Conservation (phyloP, 176 grass and related monocot species). For the Metroxylon sagu region DNA sequence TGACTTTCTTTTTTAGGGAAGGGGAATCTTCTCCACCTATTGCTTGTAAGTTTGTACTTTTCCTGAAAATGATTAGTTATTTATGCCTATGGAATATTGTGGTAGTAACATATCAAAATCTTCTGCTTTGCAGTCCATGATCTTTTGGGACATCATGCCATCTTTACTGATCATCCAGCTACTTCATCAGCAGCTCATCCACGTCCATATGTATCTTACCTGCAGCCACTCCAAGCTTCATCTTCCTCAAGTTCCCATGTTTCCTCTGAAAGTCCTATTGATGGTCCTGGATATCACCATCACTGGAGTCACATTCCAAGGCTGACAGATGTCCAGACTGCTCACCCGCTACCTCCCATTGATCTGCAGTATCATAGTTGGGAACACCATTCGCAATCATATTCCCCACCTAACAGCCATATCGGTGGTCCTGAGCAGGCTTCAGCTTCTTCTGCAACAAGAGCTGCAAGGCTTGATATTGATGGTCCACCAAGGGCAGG, state of each 20-base stretch:
- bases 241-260: constrained; percentile 51
- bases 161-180: constrained; percentile 41
- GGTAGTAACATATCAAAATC: background rate
- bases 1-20: constrained; percentile 38
- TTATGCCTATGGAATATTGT: background rate
- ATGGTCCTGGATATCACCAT: constrained; percentile 48
- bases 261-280: constrained; percentile 36
- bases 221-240: constrained; percentile 42
- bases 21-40: constrained; percentile 61
- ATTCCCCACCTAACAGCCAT: constrained; percentile 37
- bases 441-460: constrained; percentile 46
- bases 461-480: constrained; percentile 41
- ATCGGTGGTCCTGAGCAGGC: constrained; percentile 29
- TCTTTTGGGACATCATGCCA: constrained; percentile 43
- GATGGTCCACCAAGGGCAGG: constrained; percentile 30
- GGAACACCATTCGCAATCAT: constrained; percentile 47
- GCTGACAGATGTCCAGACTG: constrained; percentile 38
- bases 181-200: constrained; percentile 43
- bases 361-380: constrained; percentile 63
- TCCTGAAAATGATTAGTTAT: background rate
- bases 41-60: constrained; percentile 53
- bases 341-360: constrained; percentile 34
- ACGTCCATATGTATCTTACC: constrained; percentile 54
- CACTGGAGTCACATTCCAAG: constrained; percentile 49
- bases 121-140: constrained; percentile 50